A percentile compares a stretch with the other conserved stretches of the same genome.
These are phyloP conservation scores for Ogataea sp. DNA, from an alignment of 805 yeast species.

Conservation along the genomic window DNA sequence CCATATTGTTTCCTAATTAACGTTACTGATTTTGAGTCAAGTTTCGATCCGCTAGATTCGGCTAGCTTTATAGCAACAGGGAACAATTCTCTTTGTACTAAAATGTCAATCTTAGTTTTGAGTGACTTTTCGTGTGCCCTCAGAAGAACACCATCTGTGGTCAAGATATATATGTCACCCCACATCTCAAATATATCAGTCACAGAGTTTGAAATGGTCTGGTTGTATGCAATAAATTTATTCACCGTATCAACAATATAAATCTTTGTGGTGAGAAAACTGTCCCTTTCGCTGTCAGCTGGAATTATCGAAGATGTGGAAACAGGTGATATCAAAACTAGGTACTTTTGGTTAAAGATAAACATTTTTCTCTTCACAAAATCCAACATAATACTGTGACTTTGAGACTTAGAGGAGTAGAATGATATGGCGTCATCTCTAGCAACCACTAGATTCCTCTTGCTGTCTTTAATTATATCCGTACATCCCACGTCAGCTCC, in stretches of 20 bases:
- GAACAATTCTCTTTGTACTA: constrained; percentile 63
- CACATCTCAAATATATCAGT: constrained; percentile 49
- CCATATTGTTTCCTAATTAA: constrained; percentile 54
- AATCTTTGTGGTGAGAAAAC: constrained; percentile 40
- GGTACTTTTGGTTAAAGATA: constrained; percentile 36
- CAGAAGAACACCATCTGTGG: constrained; percentile 71
- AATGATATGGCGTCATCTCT: constrained; percentile 54
- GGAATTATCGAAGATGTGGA: constrained; percentile 21
- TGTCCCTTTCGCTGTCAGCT: constrained; percentile 19
- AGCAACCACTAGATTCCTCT: constrained; percentile 47
- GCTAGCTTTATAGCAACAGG: constrained; percentile 70
- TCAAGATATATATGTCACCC: constrained; percentile 51
- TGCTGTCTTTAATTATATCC: constrained; percentile 22
- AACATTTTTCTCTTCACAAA: constrained; percentile 45
- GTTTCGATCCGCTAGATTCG: constrained; percentile 17
- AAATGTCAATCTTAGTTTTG: constrained; percentile 58
- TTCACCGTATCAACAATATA: constrained; percentile 62
- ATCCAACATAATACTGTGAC: constrained; percentile 47
- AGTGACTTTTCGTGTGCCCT: constrained; percentile 58
- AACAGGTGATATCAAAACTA: constrained; percentile 51
- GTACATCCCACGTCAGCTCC: constrained; percentile 47
- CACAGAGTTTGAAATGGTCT: constrained; percentile 60
- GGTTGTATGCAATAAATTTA: constrained; percentile 61
- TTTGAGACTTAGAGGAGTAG: constrained; percentile 49
- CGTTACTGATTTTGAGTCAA: constrained; percentile 15